Conservation (phyloP, 495 filamentous ascomycete genomes). For the Aspergillus affinis region DNA sequence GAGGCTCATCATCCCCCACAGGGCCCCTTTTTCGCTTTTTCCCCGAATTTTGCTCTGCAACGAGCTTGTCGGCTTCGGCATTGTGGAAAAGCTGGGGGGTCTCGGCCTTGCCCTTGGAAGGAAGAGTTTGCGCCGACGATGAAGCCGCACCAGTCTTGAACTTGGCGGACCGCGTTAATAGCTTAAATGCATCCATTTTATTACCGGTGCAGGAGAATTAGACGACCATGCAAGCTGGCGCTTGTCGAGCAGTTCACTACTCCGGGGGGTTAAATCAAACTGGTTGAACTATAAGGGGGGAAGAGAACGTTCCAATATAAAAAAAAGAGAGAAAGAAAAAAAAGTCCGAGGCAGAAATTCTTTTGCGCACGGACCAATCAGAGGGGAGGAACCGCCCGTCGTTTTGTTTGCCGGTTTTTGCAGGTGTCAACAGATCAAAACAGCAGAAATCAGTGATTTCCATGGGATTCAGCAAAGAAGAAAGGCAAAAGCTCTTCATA, state of each 20-base stretch:
- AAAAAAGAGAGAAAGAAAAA: conserved; percentile 20
- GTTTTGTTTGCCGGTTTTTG: background rate
- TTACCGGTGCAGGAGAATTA: background rate
- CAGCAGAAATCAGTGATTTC: background rate
- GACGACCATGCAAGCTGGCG: background rate
- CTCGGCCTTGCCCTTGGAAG: conserved; percentile 48
- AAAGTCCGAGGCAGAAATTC: conserved; percentile 31
- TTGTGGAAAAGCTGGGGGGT: conserved; percentile 57
- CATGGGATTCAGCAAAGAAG: too few relatives aligned
- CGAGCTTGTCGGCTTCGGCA: conserved; percentile 31
- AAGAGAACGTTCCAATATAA: background rate
- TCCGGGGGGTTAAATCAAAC: background rate
- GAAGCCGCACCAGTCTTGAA: conserved; percentile 37
- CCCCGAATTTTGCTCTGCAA: conserved; percentile 31
- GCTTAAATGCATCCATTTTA: conserved; percentile 55
- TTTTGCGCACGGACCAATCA: conserved; percentile 42
- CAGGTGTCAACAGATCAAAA: background rate
- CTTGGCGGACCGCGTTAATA: conserved; percentile 55
- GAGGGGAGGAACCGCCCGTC: conserved; percentile 2
- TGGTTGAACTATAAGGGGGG: conserved; percentile 3
- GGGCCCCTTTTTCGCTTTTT: conserved; percentile 43
- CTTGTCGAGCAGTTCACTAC: background rate
- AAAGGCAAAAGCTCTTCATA: background rate
- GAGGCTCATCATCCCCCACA: conserved; percentile 19
- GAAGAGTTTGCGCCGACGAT: conserved; percentile 30